Base-by-base conservation (phyloP, 441 rosid species). In the Erysimum cheiri region DNA sequence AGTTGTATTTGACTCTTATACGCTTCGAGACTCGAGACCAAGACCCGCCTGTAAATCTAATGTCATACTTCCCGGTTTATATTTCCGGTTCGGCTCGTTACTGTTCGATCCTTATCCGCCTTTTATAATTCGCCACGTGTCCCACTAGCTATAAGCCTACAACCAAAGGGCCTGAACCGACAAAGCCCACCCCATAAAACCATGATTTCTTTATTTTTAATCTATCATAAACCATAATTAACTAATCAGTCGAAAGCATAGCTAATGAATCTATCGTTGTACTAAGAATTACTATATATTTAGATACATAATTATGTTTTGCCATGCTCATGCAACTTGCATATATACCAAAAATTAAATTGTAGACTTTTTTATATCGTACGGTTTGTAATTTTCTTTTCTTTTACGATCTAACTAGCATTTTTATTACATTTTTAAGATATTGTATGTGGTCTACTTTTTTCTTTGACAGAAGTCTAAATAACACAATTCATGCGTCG, bases 1-100 rank as follows among this genome's bases (percentile, higher is more conserved):
- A 33, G 67, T 57, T 39, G 43, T 44, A 43, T 60, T 15, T 60
- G 52, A 22, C 10, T 74, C 53, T 69, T 65, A 58, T 73, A 66
- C 77, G 48, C 77, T 65, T 44, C 63, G 72, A 67, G 60, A 52
- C 52, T 63, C 33, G 36, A 68, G 44, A 61, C 69, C 31, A 28
- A 32, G 29, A 60, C 65, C 44, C 64, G 58, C 63, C 39, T 43
- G 3, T 17, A 41, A 60, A 5, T 47, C 52, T 36, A 10, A 22
- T 56, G 8, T 48, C 0, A 69, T 44, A 37, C 44, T 29, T 8
- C 60, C 78, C 75, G 79, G 78, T 69, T 69, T 63, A 56, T 19
- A 0, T 17, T 0, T 49, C 70, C 67, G 75, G 79, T 75, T 57
- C 11, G 24, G 64, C n/a, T 15, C 24, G 36, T 39, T 22, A 39